Evolutionary conservation across 2,329 filamentous ascomycete species (phyloP).

Genomic region (Paraphoma sp.): DNA sequence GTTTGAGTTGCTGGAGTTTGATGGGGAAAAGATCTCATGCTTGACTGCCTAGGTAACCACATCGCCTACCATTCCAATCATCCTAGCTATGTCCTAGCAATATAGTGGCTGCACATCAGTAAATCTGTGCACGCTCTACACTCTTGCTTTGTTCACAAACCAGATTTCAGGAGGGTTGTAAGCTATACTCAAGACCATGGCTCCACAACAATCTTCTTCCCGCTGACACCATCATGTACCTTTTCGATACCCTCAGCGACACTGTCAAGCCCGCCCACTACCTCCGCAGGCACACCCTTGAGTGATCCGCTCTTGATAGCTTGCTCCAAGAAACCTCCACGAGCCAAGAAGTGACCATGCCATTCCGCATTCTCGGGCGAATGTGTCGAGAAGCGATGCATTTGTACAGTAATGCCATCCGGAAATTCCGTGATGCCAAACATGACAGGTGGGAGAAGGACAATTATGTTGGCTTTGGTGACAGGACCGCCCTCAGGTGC

Average conservation of each 20-base stretch:
- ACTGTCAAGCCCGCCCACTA: conserved; percentile 32
- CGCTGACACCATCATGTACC: conserved; percentile 39
- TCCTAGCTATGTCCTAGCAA: too few species aligned
- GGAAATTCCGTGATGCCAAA: conserved; percentile 21
- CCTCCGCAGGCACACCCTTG: conserved; percentile 26
- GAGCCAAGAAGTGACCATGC: conserved; percentile 23
- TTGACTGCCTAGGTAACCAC: too few species aligned
- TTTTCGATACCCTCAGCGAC: conserved; percentile 27
- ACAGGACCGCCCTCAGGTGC: conserved; percentile 24
- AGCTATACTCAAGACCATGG: conserved; percentile 11
- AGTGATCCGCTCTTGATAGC: conserved; percentile 26
- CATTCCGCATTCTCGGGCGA: conserved; percentile 26
- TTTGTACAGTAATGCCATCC: conserved; percentile 20
- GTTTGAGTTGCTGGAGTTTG: too few species aligned
- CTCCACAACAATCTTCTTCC: conserved; percentile 36
- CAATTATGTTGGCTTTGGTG: conserved; percentile 28
- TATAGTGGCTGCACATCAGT: too few species aligned
- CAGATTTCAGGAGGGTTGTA: too few species aligned
- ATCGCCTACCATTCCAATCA: too few species aligned
- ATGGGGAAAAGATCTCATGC: too few species aligned
- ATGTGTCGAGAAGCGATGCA: conserved; percentile 28
- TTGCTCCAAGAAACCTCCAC: conserved; percentile 27
- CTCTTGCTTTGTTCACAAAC: too few species aligned
- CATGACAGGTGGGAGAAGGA: conserved; percentile 20
- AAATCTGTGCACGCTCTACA: too few species aligned